These are phyloP conservation scores for Argentina anserina DNA, from an alignment of 306 rosid genomes.

Conservation along the genomic window DNA sequence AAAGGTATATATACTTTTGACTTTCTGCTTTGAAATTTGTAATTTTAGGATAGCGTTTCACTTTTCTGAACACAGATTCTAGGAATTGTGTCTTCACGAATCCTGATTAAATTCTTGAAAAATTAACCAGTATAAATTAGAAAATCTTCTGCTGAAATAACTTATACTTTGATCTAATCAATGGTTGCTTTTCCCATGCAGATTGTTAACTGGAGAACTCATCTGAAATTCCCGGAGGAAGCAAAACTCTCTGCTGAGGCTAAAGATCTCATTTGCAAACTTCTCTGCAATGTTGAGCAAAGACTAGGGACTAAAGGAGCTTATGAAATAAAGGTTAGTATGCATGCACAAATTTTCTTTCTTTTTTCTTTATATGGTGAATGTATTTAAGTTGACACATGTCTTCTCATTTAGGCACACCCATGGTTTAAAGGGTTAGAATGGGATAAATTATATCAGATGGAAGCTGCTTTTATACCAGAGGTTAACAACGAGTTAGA, in stretches of 20 bases:
- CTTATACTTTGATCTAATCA: constrained; percentile 12
- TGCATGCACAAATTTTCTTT: not conserved
- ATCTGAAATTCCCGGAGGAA: constrained; percentile 77
- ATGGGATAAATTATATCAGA: constrained; percentile 78
- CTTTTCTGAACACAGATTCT: not conserved
- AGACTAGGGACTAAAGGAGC: constrained; percentile 91
- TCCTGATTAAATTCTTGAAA: not conserved
- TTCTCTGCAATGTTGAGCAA: constrained; percentile 80
- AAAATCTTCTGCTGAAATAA: not conserved
- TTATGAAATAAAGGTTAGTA: constrained; percentile 65
- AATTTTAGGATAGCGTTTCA: not conserved
- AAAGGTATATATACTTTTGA: constrained; percentile 48
- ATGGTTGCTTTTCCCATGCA: constrained; percentile 37
- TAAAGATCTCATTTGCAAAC: constrained; percentile 74
- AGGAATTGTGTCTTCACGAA: not conserved
- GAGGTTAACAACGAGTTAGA: constrained; percentile 85
- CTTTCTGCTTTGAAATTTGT: not conserved
- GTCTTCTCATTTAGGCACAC: constrained; percentile 56
- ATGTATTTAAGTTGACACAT: constrained; percentile 6
- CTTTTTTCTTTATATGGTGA: not conserved
- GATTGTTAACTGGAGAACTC: constrained; percentile 81
- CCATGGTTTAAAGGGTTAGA: constrained; percentile 73
- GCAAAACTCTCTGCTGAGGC: constrained; percentile 74
- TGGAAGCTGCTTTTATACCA: constrained; percentile 85
- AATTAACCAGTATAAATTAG: not conserved